Percentiles rank a stretch among this genome's conserved stretches.
phyloP scores from a whole-genome alignment of 192 early-diverging fungal species.

The Geranomyces michiganensis region DNA sequence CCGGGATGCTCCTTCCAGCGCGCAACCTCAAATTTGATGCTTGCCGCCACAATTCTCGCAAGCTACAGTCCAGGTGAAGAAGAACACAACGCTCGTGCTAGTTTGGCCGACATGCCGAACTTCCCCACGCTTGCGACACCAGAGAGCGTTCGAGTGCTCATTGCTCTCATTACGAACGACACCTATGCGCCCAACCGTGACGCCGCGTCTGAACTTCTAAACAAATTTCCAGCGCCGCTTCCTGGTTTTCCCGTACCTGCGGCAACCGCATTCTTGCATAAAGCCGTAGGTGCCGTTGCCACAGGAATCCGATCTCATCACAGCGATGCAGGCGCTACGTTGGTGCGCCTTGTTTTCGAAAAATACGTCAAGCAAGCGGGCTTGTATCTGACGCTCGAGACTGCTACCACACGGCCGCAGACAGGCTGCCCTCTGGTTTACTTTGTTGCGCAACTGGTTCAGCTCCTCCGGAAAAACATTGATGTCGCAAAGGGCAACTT shows the following conservation, averaged over 20 bases:
- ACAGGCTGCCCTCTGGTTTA: conserved; percentile 4
- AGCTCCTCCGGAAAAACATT: conserved; percentile 54
- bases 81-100: conserved; percentile 1
- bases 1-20: conserved; percentile 77
- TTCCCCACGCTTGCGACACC: conserved; percentile 22
- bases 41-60: conserved; percentile 49
- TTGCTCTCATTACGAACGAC: conserved; percentile 37
- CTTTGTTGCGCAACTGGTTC: conserved; percentile 57
- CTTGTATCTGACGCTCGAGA: neutral
- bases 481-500: conserved; percentile 49
- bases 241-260: conserved; percentile 56
- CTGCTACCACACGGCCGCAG: neutral
- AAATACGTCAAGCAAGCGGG: conserved; percentile 65
- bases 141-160: conserved; percentile 22
- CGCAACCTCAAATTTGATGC: conserved; percentile 59
- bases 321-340: conserved; percentile 81
- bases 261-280: conserved; percentile 58
- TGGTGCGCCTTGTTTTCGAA: conserved; percentile 75
- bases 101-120: conserved; percentile 28
- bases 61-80: conserved; percentile 20
- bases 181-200: conserved; percentile 77
- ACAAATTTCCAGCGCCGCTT: conserved; percentile 62
- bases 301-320: conserved; percentile 67
- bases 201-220: conserved; percentile 73
- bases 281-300: conserved; percentile 47